phyloP scores from a whole-genome alignment of 108 stramenopile genomes.

The Pseudonitzschia multiseries region DNA sequence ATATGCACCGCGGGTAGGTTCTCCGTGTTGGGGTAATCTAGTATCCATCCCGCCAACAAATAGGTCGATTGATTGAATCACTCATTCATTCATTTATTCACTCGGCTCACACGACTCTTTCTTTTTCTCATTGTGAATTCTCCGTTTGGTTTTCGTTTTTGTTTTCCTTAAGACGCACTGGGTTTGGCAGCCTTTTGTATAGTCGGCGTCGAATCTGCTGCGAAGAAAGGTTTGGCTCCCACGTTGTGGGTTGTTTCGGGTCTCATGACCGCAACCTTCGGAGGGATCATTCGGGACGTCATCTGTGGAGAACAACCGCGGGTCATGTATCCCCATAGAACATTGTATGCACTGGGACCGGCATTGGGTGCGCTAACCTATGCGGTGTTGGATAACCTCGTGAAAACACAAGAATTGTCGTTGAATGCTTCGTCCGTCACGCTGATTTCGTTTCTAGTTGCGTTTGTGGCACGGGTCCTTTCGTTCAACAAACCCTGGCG shows the following conservation, averaged over 20 bases:
- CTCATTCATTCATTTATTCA: too few relatives aligned
- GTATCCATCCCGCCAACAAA: not conserved
- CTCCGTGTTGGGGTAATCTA: not conserved
- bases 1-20: not conserved
- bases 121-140: not conserved
- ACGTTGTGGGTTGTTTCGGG: slow-evolving; percentile 31
- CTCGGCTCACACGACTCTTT: not conserved
- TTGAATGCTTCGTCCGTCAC: slow-evolving; percentile 8
- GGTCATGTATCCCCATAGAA: slow-evolving; percentile 31
- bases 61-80: not conserved
- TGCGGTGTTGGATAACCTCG: slow-evolving; percentile 6
- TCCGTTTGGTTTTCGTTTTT: not conserved
- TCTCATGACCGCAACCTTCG: slow-evolving; percentile 32
- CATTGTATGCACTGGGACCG: slow-evolving; percentile 24
- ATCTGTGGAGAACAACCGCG: slow-evolving; percentile 33
- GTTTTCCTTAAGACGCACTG: slow-evolving; percentile 24
- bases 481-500: slow-evolving; percentile 24
- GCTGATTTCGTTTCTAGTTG: slow-evolving; percentile 16
- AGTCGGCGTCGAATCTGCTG: slow-evolving; percentile 29
- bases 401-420: not conserved
- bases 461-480: slow-evolving; percentile 14
- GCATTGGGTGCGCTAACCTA: slow-evolving; percentile 19
- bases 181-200: slow-evolving; percentile 40
- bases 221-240: slow-evolving; percentile 17
- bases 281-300: slow-evolving; percentile 39